phyloP scores from a whole-genome alignment of 1,284 basidiomycete genomes.

The Clitocybe nebularis region DNA sequence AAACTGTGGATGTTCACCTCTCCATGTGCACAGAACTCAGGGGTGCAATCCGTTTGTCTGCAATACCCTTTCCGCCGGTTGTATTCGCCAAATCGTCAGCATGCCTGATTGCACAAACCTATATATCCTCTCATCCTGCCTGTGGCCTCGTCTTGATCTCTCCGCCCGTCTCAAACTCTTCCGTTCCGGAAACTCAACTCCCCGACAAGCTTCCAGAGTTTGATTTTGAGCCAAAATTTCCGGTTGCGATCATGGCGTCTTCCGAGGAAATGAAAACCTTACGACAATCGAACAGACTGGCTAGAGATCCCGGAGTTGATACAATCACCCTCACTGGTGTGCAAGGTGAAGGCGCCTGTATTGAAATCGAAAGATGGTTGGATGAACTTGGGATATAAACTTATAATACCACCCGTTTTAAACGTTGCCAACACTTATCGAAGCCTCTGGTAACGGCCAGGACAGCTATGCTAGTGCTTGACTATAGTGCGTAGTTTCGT shows the following conservation, averaged over 20 bases:
- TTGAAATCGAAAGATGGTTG: constrained; percentile 38
- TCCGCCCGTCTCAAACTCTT: constrained; percentile 45
- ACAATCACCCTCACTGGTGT: constrained; percentile 28
- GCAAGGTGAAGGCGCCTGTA: constrained; percentile 28
- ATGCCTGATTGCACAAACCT: constrained; percentile 60
- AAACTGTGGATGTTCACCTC: constrained; percentile 1
- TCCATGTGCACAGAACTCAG: constrained; percentile 44
- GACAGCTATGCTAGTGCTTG: too few relatives aligned
- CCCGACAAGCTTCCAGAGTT: constrained; percentile 46
- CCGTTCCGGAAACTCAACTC: constrained; percentile 28
- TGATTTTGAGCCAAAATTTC: constrained; percentile 61
- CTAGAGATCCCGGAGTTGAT: constrained; percentile 33
- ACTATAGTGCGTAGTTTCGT: too few relatives aligned
- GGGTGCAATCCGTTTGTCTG: constrained; percentile 37
- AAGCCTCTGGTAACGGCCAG: too few relatives aligned
- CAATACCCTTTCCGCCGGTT: constrained; percentile 61
- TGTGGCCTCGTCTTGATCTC: constrained; percentile 57
- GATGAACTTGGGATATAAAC: constrained; percentile 41
- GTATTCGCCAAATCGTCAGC: constrained; percentile 50
- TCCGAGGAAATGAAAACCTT: constrained; percentile 29
- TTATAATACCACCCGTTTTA: too few relatives aligned
- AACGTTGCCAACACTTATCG: too few relatives aligned
- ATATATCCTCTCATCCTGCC: constrained; percentile 63
- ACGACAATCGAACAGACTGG: constrained; percentile 32
- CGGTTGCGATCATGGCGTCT: constrained; percentile 49